Percentiles rank a stretch among this genome's conserved stretches.
Evolutionary conservation across 495 filamentous ascomycete species (phyloP).

Genomic region (Elasticomyces elasticus): DNA sequence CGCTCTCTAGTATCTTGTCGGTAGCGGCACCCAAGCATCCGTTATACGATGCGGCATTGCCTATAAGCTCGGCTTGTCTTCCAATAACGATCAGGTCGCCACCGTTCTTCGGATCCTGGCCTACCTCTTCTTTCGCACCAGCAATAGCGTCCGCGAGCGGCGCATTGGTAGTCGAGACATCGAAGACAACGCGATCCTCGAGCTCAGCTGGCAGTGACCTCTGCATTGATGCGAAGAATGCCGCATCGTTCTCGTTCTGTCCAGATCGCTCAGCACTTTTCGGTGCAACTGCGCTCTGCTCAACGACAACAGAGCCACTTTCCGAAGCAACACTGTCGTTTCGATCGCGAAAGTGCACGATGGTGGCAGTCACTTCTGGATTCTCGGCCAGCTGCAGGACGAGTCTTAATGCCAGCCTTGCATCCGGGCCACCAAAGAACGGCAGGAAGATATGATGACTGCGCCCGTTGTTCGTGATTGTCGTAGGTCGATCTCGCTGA

Average conservation of each 20-base stretch:
- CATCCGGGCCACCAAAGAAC: slow-evolving; percentile 78
- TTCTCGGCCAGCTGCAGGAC: slow-evolving; percentile 73
- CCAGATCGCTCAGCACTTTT: neutral
- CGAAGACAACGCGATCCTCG: slow-evolving; percentile 52
- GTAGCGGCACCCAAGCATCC: slow-evolving; percentile 60
- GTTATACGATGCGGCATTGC: slow-evolving; percentile 35
- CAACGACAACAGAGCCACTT: neutral
- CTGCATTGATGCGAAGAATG: slow-evolving; percentile 53
- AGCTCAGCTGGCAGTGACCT: slow-evolving; percentile 53
- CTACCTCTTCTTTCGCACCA: slow-evolving; percentile 49
- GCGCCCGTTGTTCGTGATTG: slow-evolving; percentile 46
- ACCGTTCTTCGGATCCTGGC: slow-evolving; percentile 52
- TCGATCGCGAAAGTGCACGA: slow-evolving; percentile 45
- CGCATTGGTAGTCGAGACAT: slow-evolving; percentile 18
- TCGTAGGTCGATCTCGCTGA: slow-evolving; percentile 27
- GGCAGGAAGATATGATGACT: slow-evolving; percentile 81
- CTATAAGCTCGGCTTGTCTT: slow-evolving; percentile 28
- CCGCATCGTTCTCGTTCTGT: slow-evolving; percentile 38
- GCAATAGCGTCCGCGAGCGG: slow-evolving; percentile 25
- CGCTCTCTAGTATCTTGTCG: slow-evolving; percentile 49
- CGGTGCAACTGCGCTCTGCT: neutral
- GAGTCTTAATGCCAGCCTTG: slow-evolving; percentile 68
- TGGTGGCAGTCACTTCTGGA: slow-evolving; percentile 61
- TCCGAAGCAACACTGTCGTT: slow-evolving; percentile 11
- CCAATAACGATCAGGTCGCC: slow-evolving; percentile 75